These are phyloP conservation scores for Amanita rubescens DNA, from an alignment of 768 basidiomycete species.

Conservation along the genomic window DNA sequence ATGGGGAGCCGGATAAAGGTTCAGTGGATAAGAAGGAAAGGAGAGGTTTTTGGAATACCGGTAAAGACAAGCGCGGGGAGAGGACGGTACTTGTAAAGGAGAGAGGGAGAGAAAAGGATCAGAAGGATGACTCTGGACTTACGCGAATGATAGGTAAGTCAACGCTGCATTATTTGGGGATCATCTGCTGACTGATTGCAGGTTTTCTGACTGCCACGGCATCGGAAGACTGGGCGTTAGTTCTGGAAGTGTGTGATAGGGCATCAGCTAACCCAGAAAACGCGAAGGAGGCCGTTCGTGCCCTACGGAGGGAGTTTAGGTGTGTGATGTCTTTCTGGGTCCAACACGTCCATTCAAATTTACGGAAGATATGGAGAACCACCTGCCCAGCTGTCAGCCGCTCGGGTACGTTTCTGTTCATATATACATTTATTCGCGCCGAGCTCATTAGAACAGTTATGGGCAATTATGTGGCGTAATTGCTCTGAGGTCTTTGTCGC, in stretches of 20 bases:
- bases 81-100: slow-evolving; percentile 18
- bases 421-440: slow-evolving; percentile 2
- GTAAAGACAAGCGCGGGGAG: slow-evolving; percentile 26
- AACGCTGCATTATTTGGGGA: too few relatives aligned
- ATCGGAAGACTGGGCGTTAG: slow-evolving; percentile 76
- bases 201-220: slow-evolving; percentile 71
- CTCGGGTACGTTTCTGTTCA: slow-evolving; percentile 43
- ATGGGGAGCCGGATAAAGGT: slow-evolving; percentile 16
- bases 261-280: slow-evolving; percentile 64
- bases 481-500: slow-evolving; percentile 63
- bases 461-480: slow-evolving; percentile 88
- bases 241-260: slow-evolving; percentile 81
- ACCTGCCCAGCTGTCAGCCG: slow-evolving; percentile 66
- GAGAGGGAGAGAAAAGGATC: slow-evolving; percentile 16
- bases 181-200: slow-evolving; percentile 16
- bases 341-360: background rate
- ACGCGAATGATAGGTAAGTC: slow-evolving; percentile 64
- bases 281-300: slow-evolving; percentile 80
- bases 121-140: slow-evolving; percentile 38
- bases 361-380: slow-evolving; percentile 62
- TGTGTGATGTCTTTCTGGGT: slow-evolving; percentile 19
- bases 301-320: slow-evolving; percentile 84
- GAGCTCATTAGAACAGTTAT: slow-evolving; percentile 42
- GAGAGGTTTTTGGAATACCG: slow-evolving; percentile 46
- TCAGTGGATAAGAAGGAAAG: slow-evolving; percentile 40